These are phyloP conservation scores for Tillandsia leiboldiana DNA, from an alignment of 176 grass and related monocot species.

Conservation along the genomic window DNA sequence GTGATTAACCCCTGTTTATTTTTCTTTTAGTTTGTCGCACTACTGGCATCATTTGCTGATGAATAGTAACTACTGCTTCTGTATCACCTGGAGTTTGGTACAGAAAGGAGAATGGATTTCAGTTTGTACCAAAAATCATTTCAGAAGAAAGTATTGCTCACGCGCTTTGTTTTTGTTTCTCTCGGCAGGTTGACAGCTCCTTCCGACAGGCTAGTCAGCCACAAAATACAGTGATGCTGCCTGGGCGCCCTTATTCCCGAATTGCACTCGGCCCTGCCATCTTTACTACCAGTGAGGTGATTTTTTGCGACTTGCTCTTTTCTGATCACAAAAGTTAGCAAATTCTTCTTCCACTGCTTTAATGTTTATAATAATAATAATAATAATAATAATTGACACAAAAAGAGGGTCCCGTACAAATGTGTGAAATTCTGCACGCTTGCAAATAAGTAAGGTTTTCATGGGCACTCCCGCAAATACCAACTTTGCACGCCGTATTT, in stretches of 20 bases:
- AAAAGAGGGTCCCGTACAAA: too few species aligned
- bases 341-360: background rate
- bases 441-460: too few species aligned
- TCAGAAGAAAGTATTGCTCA: slow-evolving; percentile 19
- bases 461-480: too few species aligned
- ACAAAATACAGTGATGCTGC: slow-evolving; percentile 21
- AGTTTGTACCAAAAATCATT: background rate
- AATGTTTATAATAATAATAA: background rate
- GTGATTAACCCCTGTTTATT: background rate
- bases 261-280: slow-evolving; percentile 35
- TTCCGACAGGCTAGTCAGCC: slow-evolving; percentile 22
- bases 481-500: too few species aligned
- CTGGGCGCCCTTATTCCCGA: slow-evolving; percentile 45
- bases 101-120: background rate
- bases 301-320: background rate
- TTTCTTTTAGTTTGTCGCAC: background rate
- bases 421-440: too few species aligned
- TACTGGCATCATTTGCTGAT: slow-evolving; percentile 5
- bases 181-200: slow-evolving; percentile 44
- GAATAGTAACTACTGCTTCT: background rate
- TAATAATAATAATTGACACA: too few species aligned
- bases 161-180: slow-evolving; percentile 9
- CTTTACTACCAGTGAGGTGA: slow-evolving; percentile 63
- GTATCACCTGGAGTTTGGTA: background rate
- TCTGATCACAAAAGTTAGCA: background rate